These are phyloP conservation scores for Lactuca sativa DNA, from an alignment of 129 eudicot genomes.

Conservation along the genomic window DNA sequence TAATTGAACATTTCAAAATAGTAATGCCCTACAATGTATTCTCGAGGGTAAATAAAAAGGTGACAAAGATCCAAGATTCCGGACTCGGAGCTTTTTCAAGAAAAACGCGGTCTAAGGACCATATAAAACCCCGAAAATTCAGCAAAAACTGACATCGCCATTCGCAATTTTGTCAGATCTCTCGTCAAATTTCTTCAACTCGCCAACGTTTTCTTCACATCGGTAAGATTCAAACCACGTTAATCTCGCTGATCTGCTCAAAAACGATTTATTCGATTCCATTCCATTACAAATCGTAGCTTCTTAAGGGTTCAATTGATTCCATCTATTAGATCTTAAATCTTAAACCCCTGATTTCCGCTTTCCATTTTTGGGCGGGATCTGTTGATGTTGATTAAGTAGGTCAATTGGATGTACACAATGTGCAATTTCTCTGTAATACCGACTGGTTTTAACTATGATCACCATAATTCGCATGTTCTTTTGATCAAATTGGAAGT, in stretches of 20 bases:
- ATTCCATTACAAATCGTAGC: neutral
- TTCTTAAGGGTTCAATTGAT: neutral
- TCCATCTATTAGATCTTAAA: slow-evolving; percentile 20
- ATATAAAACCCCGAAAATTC: slow-evolving; percentile 26
- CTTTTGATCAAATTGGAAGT: neutral
- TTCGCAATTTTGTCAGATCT: slow-evolving; percentile 11
- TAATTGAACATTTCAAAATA: too few species aligned
- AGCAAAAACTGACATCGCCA: slow-evolving; percentile 9
- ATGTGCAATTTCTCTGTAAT: neutral
- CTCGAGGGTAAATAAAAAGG: neutral
- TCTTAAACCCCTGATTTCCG: slow-evolving; percentile 1
- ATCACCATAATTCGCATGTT: neutral
- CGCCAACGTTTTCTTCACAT: neutral
- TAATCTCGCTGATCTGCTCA: slow-evolving; percentile 5
- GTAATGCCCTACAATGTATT: too few species aligned
- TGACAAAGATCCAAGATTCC: slow-evolving; percentile 15
- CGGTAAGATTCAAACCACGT: slow-evolving; percentile 9
- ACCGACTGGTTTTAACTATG: neutral
- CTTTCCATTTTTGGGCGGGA: slow-evolving; percentile 7
- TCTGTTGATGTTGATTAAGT: slow-evolving; percentile 13
- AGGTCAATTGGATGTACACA: slow-evolving; percentile 1
- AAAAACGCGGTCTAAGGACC: slow-evolving; percentile 13
- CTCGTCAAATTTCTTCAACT: neutral
- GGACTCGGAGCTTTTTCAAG: neutral
- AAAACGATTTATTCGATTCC: slow-evolving; percentile 5